Conservation (phyloP, 2,329 filamentous ascomycete genomes). For the Verruconis gallopava region DNA sequence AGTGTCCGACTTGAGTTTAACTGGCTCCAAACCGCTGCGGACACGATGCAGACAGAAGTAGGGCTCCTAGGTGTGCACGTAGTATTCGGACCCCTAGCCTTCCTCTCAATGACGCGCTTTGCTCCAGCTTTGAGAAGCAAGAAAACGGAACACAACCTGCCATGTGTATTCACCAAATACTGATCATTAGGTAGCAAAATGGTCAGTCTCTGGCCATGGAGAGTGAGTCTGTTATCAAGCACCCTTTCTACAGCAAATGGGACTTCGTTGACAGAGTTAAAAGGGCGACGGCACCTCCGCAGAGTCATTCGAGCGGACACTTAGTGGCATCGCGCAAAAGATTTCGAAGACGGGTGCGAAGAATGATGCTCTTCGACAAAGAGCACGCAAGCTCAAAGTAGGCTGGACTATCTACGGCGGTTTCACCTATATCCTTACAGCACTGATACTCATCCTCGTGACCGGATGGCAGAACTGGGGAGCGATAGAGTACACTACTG, state of each 20-base stretch:
- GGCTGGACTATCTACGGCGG: conserved; percentile 83
- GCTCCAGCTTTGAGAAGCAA: too few species aligned
- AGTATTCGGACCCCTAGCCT: too few species aligned
- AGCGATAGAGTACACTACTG: conserved; percentile 60
- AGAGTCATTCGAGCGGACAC: conserved; percentile 82
- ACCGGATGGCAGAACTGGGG: conserved; percentile 74
- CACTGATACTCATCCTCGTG: conserved; percentile 69
- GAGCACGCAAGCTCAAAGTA: conserved; percentile 65
- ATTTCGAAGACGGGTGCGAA: conserved; percentile 62
- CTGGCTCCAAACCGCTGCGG: too few species aligned
- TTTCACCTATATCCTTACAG: conserved; percentile 80
- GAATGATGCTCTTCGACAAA: conserved; percentile 60
- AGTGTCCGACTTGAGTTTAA: too few species aligned
- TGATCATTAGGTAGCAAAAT: conserved; percentile 37
- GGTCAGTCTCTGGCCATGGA: conserved; percentile 81
- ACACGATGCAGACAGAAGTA: too few species aligned
- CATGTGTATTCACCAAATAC: too few species aligned
- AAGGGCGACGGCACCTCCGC: conserved; percentile 71
- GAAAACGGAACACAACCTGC: too few species aligned
- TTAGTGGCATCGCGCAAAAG: conserved; percentile 69
- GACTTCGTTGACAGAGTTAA: too few species aligned
- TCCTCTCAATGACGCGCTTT: too few species aligned
- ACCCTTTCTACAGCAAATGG: too few species aligned
- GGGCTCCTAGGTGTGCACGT: too few species aligned
- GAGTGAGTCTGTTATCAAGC: conserved; percentile 36